A percentile compares a stretch with the other conserved stretches of the same genome.
phyloP scores from a whole-genome alignment of 345 rosid genomes.

The Eucalyptus decipiens region DNA sequence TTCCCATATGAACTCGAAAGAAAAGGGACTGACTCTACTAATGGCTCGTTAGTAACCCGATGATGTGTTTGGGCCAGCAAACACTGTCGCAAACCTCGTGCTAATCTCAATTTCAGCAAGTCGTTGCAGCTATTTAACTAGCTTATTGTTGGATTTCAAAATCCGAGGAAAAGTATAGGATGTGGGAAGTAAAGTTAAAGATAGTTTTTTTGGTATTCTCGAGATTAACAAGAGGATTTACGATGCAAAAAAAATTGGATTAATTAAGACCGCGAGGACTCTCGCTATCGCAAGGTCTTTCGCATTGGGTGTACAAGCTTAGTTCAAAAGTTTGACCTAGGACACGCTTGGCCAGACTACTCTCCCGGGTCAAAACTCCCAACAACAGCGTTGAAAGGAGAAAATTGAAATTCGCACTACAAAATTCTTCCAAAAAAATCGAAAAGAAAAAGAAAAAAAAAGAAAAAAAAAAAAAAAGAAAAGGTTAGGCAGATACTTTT shows the following conservation, averaged over 20 bases:
- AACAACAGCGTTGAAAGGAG: neutral
- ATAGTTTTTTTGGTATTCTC: neutral
- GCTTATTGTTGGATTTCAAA: neutral
- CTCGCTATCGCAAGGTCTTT: neutral
- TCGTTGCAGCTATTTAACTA: neutral
- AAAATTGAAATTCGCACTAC: neutral
- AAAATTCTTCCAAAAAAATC: neutral
- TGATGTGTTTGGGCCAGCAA: neutral
- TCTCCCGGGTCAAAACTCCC: neutral
- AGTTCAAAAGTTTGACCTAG: neutral
- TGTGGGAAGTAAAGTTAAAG: neutral
- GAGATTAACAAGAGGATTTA: neutral
- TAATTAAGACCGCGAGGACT: neutral
- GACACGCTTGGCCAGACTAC: neutral
- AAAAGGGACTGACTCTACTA: neutral
- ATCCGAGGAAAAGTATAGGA: neutral
- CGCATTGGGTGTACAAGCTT: neutral
- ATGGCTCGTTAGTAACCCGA: fast-evolving
- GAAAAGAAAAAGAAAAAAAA: neutral
- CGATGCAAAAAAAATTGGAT: neutral
- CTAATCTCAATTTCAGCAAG: neutral
- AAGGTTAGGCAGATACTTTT: neutral
- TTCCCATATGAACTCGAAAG: neutral
- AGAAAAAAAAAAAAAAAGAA: no score
- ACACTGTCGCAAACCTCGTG: fast-evolving